phyloP scores from a whole-genome alignment of 306 rosid species.

The Cyamopsis tetragonoloba region DNA sequence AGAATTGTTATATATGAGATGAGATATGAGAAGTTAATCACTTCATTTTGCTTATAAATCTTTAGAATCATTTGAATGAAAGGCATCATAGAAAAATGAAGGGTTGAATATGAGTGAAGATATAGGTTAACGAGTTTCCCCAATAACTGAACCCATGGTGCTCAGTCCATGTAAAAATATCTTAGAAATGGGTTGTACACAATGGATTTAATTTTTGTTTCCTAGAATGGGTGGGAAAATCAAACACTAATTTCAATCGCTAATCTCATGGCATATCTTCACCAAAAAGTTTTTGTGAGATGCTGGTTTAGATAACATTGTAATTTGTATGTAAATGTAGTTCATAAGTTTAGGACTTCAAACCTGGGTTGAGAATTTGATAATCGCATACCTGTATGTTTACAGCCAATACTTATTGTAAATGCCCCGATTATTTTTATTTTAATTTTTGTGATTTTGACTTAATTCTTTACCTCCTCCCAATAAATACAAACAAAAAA shows the following conservation, averaged over 20 bases:
- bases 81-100: slow-evolving; percentile 19
- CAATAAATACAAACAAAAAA: not conserved
- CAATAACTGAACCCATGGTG: not conserved
- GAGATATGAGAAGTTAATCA: not conserved
- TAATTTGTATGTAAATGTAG: not conserved
- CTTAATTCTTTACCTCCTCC: not conserved
- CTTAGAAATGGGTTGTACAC: not conserved
- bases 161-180: not conserved
- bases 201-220: slow-evolving; percentile 14
- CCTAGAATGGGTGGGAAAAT: not conserved
- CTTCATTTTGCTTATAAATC: not conserved
- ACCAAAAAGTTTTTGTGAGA: not conserved
- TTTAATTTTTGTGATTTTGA: slow-evolving; percentile 27
- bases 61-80: not conserved
- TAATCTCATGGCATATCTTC: not conserved
- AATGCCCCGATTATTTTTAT: slow-evolving; percentile 3
- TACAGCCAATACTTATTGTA: not conserved
- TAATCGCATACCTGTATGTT: not conserved
- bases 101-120: slow-evolving; percentile 5
- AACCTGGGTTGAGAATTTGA: slow-evolving; percentile 2
- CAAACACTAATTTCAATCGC: not conserved
- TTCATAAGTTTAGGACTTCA: not conserved
- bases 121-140: slow-evolving; percentile 12
- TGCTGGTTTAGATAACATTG: not conserved
- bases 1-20: not conserved